Evolutionary conservation across 306 rosid species (phyloP), one percentile per base, ranked within the genome.

Genomic region (Pachyrhizus erosus): DNA sequence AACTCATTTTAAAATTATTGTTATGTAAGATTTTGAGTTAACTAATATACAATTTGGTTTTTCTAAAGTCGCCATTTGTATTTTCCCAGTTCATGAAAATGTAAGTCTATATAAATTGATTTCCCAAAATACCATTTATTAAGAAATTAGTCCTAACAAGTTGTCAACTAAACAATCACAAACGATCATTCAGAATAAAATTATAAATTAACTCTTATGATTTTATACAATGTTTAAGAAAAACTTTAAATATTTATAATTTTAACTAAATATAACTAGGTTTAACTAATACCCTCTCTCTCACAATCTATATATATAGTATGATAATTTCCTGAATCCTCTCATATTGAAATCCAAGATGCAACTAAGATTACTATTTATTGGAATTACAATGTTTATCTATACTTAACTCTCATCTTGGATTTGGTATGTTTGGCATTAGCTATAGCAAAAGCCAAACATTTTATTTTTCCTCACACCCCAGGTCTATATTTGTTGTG

Each of bases 361-460:
- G 54, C 48, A 20, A 69, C 74, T 69, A 62, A 61, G 24, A 60
- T 70, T 45, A 51, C 6, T 39, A 24, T 1, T 37, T 76, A 85
- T 80, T 75, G 70, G 1, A 82, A 79, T 49, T 48, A 73, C 51
- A 71, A 17, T 39, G 2, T 27, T 21, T 15, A 78, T 31, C 58
- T 4, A 52, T 17, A 45, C 57, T 42, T 55, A 24, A 33, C 37
- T 9, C 58, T 57, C 18, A 46, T 33, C 21, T 69, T 69, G 43
- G 52, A 17, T 46, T 46, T 67, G 48, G 8, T 34, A 27, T 31
- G 60, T 24, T 7, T 37, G 23, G 24, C 69, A 73, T 10, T 27
- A 57, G 55, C 49, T 33, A 49, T 17, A 51, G 12, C 49, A 21
- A 54, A 55, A 54, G 65, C 39, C 77, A 80, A 40, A 21, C 27